Evolutionary conservation across 352 stramenopile genomes (phyloP).

Genomic region (Globisporangium lucens): DNA sequence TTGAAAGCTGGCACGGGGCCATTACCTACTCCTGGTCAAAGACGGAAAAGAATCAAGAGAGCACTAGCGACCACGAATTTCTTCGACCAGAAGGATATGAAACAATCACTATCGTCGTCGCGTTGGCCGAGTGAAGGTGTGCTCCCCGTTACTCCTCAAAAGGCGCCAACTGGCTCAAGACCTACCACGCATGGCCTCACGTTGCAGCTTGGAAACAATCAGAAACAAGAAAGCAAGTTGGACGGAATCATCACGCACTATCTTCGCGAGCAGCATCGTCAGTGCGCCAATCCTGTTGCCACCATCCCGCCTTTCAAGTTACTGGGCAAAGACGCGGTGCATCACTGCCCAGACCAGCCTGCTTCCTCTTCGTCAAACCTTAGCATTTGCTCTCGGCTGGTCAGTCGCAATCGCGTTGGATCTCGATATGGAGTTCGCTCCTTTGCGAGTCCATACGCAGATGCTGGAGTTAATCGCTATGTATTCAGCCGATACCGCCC

Average conservation of each 20-base stretch:
- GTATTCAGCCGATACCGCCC: slow-evolving; percentile 76
- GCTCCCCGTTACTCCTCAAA: slow-evolving; percentile 4
- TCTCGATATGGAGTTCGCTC: slow-evolving; percentile 42
- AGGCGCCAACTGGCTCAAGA: background rate
- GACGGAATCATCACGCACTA: slow-evolving; percentile 88
- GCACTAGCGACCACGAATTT: slow-evolving; percentile 28
- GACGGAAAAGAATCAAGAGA: slow-evolving; percentile 31
- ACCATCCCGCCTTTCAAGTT: slow-evolving; percentile 86
- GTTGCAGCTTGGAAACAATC: slow-evolving; percentile 1
- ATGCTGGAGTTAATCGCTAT: slow-evolving; percentile 74
- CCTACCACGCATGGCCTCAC: background rate
- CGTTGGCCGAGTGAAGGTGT: slow-evolving; percentile 3
- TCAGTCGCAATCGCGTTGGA: slow-evolving; percentile 43
- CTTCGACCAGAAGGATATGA: slow-evolving; percentile 25
- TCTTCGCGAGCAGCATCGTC: slow-evolving; percentile 84
- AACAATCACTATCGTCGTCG: slow-evolving; percentile 10
- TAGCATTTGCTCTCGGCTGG: slow-evolving; percentile 64
- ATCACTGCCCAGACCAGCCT: slow-evolving; percentile 75
- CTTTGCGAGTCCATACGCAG: slow-evolving; percentile 51
- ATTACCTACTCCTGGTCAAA: slow-evolving; percentile 11
- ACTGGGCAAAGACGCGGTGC: slow-evolving; percentile 42
- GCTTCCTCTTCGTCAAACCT: slow-evolving; percentile 38
- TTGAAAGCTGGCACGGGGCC: background rate
- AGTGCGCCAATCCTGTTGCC: slow-evolving; percentile 83
- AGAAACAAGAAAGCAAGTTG: slow-evolving; percentile 39